phyloP scores from a whole-genome alignment of 2,329 filamentous ascomycete genomes.

The Amylocarpus encephaloides region DNA sequence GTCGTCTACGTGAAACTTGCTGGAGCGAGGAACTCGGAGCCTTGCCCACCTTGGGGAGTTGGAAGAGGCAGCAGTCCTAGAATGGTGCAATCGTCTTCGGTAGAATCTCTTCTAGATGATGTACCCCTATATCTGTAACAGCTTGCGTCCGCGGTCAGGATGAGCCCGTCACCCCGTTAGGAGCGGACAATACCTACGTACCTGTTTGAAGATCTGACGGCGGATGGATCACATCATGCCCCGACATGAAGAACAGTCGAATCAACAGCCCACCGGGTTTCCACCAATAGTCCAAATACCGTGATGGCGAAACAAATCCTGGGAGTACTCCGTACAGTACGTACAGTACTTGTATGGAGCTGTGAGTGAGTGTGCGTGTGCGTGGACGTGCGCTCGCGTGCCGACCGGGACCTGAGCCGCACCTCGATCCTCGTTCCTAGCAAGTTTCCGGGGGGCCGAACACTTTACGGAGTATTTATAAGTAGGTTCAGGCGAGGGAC shows the following conservation, averaged over 20 bases:
- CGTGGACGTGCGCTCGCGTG: background rate
- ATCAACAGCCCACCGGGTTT: too few species aligned
- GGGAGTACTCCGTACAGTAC: too few species aligned
- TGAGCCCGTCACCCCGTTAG: background rate
- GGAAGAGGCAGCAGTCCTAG: too few species aligned
- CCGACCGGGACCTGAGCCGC: background rate
- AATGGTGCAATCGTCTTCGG: too few species aligned
- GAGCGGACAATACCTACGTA: background rate
- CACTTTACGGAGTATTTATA: too few species aligned
- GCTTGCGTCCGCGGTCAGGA: background rate
- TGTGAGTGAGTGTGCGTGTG: background rate
- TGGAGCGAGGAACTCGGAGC: background rate
- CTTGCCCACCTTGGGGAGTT: background rate
- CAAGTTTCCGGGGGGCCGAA: background rate
- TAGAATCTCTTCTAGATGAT: too few species aligned
- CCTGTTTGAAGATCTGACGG: background rate
- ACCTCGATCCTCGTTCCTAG: background rate
- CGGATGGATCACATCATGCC: background rate
- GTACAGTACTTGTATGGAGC: background rate
- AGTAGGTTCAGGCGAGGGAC: too few species aligned
- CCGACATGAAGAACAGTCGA: background rate
- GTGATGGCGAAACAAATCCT: too few species aligned
- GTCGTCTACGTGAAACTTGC: background rate
- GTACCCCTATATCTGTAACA: too few species aligned
- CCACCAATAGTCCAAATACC: too few species aligned